Evolutionary conservation across 2,329 filamentous ascomycete genomes (phyloP), one percentile per base, ranked within the genome.

Genomic region (Ophiostoma ulmi): DNA sequence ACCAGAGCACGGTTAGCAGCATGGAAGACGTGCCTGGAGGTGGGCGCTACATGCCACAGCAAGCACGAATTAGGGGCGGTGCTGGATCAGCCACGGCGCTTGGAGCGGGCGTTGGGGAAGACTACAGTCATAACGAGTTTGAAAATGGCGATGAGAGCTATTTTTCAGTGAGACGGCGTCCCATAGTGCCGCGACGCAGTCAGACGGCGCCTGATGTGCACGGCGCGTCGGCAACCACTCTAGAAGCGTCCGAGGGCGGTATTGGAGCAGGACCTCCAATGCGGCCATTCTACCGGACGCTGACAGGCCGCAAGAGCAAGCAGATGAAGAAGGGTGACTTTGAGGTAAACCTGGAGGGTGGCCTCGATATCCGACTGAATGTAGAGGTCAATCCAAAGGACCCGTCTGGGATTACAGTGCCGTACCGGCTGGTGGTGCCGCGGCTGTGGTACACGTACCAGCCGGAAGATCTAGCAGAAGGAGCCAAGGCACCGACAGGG

Each of bases 381-480:
- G 88, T 97, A 73, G 95, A 99, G 80, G 88, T 97, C 73, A 93
- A 90, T 75, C 87, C 91, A 64, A 88, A 88, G 73, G 93, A 99
- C 75, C 94, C 95, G 0, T 86, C 91, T 0, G 96, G 95, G 17
- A 93, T 92, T 74, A 99, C 95, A 0, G 87, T 88, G 68, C 92
- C 93, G 10, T 99, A 99, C 78, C 85, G 93, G 55, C 81, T 99
- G 5, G 85, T 98, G 1, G 90, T 99, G 5, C 95, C 96, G 13
- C 88, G 88, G 69, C 81, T 99, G 69, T 85, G 84, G 79, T 89
- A 89, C 71, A 84, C 86, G 69, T 84, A 86, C 72, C 78, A 80
- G 20, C 77, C 77, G 1, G 80, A 81, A 69, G 63, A 65, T 20
- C 80, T 81, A 5, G 79, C 81, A n/a, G 78, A 79, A 31, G 70